Conservation (phyloP, 108 stramenopile species). For the Cyclotella sp. region DNA sequence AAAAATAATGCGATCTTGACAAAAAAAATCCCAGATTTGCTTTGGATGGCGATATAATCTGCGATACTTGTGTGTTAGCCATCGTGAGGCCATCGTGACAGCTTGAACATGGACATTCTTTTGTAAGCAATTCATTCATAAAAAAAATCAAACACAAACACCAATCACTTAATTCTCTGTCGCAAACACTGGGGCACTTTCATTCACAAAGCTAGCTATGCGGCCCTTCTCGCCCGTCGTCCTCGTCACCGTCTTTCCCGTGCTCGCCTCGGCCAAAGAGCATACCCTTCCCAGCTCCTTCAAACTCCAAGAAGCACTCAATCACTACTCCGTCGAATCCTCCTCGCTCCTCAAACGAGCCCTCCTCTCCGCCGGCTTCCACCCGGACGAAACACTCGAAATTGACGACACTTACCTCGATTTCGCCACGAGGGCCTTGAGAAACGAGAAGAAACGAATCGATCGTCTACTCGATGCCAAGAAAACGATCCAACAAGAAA, state of each 20-base stretch:
- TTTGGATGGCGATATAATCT: too few species aligned
- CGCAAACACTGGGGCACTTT: too few species aligned
- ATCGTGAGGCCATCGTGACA: too few species aligned
- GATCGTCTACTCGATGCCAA: slow-evolving; percentile 1
- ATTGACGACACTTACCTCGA: slow-evolving; percentile 42
- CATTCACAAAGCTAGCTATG: too few species aligned
- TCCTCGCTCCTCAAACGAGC: slow-evolving; percentile 28
- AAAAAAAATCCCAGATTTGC: too few species aligned
- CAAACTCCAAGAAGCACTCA: slow-evolving; percentile 30
- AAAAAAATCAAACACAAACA: too few species aligned
- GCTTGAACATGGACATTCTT: too few species aligned
- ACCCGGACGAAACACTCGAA: slow-evolving; percentile 35
- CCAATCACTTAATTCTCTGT: too few species aligned
- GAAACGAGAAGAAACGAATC: slow-evolving; percentile 28
- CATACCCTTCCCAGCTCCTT: slow-evolving; percentile 2
- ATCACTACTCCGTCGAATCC: slow-evolving; percentile 29
- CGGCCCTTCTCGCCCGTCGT: neutral
- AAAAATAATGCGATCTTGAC: neutral
- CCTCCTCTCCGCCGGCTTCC: slow-evolving; percentile 43
- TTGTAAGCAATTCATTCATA: too few species aligned
- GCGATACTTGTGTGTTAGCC: too few species aligned
- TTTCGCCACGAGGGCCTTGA: slow-evolving; percentile 39
- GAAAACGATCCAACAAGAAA: neutral
- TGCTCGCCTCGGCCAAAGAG: neutral
- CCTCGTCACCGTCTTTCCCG: neutral